Evolutionary conservation across 768 basidiomycete genomes (phyloP).

Genomic region (Zangia roseola): DNA sequence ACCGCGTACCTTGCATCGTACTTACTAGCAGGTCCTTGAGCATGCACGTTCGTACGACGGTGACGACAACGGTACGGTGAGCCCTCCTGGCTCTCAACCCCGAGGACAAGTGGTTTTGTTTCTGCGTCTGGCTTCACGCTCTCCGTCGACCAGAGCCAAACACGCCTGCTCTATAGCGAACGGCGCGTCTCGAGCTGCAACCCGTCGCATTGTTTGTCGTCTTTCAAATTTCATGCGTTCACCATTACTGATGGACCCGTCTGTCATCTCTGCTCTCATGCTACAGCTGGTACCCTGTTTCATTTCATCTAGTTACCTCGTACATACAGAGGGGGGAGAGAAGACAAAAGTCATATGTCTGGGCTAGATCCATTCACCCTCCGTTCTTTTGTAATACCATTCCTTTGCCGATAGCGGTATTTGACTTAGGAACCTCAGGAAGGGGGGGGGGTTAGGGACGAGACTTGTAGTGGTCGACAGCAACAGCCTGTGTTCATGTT

Average conservation of each 20-base stretch:
- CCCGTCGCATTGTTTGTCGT: slow-evolving; percentile 23
- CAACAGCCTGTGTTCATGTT: neutral
- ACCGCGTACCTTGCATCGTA: no score
- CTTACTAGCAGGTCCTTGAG: no score
- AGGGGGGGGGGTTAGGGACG: no score
- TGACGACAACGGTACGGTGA: slow-evolving; percentile 34
- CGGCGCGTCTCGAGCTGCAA: no score
- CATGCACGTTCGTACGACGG: slow-evolving; percentile 14
- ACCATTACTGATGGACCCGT: slow-evolving; percentile 15
- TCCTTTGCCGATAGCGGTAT: no score
- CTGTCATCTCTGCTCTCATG: slow-evolving; percentile 3
- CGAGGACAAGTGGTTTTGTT: slow-evolving; percentile 24
- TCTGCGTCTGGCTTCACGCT: slow-evolving; percentile 31
- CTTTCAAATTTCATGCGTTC: neutral
- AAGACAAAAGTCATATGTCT: no score
- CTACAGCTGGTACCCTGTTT: neutral
- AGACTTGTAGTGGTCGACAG: no score
- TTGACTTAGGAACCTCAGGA: no score
- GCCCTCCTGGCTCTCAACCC: slow-evolving; percentile 32
- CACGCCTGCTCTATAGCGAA: slow-evolving; percentile 67
- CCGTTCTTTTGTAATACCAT: no score
- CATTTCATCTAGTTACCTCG: no score
- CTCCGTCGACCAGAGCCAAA: slow-evolving; percentile 43
- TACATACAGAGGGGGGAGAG: no score
- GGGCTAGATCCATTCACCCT: no score